Evolutionary conservation across 345 rosid genomes (phyloP).

Genomic region (Schrenkiella parvula): DNA sequence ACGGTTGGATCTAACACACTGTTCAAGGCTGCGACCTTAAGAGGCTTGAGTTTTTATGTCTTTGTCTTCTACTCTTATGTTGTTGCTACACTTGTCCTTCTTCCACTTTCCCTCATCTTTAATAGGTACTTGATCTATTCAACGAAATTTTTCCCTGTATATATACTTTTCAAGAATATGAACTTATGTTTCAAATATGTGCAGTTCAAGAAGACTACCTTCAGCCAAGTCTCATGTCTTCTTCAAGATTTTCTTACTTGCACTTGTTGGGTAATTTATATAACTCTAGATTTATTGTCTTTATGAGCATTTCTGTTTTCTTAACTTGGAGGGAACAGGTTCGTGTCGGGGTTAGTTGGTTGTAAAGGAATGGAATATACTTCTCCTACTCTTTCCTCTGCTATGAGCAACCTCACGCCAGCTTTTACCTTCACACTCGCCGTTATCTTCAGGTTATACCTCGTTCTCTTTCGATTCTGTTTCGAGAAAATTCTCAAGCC

Average conservation of each 20-base stretch:
- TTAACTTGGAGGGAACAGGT: constrained; percentile 27
- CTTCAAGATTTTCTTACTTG: constrained; percentile 26
- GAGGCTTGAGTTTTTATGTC: constrained; percentile 37
- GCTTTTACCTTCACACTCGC: constrained; percentile 38
- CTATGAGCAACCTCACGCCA: constrained; percentile 42
- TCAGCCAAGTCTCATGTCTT: constrained; percentile 11
- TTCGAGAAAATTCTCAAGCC: no score
- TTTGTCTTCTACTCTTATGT: constrained; percentile 32
- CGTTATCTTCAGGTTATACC: constrained; percentile 15
- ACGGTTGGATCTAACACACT: constrained; percentile 33
- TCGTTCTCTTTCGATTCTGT: neutral
- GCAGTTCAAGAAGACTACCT: constrained; percentile 25
- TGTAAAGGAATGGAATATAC: constrained; percentile 37
- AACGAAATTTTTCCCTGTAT: neutral
- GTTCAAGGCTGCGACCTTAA: constrained; percentile 38
- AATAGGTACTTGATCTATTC: constrained; percentile 11
- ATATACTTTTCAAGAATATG: neutral
- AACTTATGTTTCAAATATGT: neutral
- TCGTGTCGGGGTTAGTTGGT: constrained; percentile 9
- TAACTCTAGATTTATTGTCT: neutral
- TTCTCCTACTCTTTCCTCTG: constrained; percentile 51
- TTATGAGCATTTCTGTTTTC: neutral
- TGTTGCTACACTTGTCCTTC: constrained; percentile 23
- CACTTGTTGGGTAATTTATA: constrained; percentile 21
- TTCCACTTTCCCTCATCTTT: constrained; percentile 20